Evolutionary conservation across 106 monocot genomes (phyloP), one percentile per base, ranked within the genome.

Genomic region (Acorus gramineus): DNA sequence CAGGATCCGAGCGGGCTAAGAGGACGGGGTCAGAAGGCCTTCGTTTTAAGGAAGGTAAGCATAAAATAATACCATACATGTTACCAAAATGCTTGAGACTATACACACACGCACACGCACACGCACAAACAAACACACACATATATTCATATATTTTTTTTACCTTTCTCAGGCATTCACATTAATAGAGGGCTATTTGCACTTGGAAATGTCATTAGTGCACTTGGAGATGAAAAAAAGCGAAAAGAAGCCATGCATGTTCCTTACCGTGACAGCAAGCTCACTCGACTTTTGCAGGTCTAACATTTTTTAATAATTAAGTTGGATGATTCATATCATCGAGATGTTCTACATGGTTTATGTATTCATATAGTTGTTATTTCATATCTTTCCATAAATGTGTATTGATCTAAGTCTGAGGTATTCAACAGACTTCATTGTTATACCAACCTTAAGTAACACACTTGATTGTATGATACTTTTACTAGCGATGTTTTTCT

Each of bases 251-350:
- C 87, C 46, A 65, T 74, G 49, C 96, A 98, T 77, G 91, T 98
- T 82, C 96, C 96, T 67, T 98, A 98, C 46, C 91, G 96, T 67
- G 96, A 98, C 69, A 98, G 96, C 87, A 98, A 98, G 70, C 87
- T 98, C 51, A 98, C 96, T 46, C 76, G 96, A 11, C 85, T 98
- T 56, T 77, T 98, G 76, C 96, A 98, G 81, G 96, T 98, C 28
- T 49, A 6, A 7, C 3, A 44, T 45, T 0, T 13, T 44, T 52
- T 50, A 7, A 12, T 13, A 3, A 44, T 66, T 44, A 8, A 45
- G 53, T 10, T 10, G 6, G 53, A 54, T 55, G 46, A 56, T 53
- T 56, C n/a, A 5, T 64, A 44, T 47, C 51, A 47, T 42, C 48
- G 65, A 42, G 55, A 11, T 57, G 4, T 64, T 28, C 28, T 28